These are phyloP conservation scores for Schizonepeta tenuifolia DNA, from an alignment of 257 asterid species.

Conservation along the genomic window DNA sequence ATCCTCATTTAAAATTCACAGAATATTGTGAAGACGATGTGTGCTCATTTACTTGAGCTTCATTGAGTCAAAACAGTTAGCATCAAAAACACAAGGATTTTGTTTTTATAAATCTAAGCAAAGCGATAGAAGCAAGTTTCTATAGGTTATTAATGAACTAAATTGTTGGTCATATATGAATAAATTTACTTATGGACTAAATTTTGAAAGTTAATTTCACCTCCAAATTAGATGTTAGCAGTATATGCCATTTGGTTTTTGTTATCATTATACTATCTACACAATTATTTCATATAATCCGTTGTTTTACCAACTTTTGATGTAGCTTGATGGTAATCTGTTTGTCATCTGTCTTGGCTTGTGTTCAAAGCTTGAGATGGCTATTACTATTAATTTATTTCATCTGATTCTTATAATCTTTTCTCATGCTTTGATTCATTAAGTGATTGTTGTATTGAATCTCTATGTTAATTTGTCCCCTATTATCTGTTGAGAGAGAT, in stretches of 20 bases:
- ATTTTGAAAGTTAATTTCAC: neutral
- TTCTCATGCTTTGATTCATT: neutral
- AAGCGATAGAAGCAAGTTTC: too few relatives aligned
- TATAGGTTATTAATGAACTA: neutral
- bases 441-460: neutral
- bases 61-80: neutral
- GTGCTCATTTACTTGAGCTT: neutral
- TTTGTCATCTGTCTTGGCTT: neutral
- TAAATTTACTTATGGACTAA: neutral
- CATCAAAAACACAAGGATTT: neutral
- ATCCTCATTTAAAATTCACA: neutral
- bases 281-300: neutral
- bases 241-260: neutral
- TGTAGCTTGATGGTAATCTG: neutral
- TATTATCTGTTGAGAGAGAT: neutral
- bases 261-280: neutral
- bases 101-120: neutral
- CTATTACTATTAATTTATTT: neutral
- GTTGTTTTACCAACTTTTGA: constrained; percentile 8
- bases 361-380: neutral
- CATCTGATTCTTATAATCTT: neutral
- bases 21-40: neutral
- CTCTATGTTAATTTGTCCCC: neutral
- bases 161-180: neutral
- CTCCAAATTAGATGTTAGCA: constrained; percentile 2